These are phyloP conservation scores for Pyricularia grisea DNA, from an alignment of 2,329 filamentous ascomycete genomes.

Conservation along the genomic window DNA sequence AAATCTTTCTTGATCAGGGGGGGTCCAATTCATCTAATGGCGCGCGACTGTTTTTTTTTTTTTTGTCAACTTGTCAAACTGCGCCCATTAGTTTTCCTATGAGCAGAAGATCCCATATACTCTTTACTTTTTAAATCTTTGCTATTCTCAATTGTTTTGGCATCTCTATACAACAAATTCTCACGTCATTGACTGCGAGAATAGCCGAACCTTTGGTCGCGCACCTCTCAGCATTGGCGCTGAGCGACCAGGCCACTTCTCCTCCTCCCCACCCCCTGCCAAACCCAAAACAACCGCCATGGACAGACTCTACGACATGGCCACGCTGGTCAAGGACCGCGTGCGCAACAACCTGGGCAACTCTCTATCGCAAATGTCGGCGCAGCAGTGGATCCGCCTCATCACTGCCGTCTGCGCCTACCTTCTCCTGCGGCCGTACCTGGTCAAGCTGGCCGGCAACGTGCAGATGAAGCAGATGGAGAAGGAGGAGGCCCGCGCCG, in stretches of 20 bases:
- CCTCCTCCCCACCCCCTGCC: neutral
- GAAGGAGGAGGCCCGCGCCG: slow-evolving; percentile 42
- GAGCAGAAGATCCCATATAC: neutral
- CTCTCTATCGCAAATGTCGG: slow-evolving; percentile 40
- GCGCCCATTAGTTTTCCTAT: neutral
- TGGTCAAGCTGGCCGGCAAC: slow-evolving; percentile 57
- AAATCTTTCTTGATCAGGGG: neutral
- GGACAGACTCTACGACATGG: slow-evolving; percentile 17
- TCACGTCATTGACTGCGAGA: neutral
- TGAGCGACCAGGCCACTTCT: neutral
- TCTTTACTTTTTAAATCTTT: neutral
- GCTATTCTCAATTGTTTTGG: neutral
- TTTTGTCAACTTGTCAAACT: neutral
- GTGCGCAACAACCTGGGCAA: slow-evolving; percentile 37
- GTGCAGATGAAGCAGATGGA: slow-evolving; percentile 56
- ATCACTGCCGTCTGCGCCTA: slow-evolving; percentile 65
- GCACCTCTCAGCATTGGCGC: too few relatives aligned
- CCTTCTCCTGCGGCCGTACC: slow-evolving; percentile 62
- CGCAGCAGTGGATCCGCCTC: slow-evolving; percentile 56
- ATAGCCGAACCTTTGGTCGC: neutral
- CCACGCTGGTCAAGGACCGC: slow-evolving; percentile 19
- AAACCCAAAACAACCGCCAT: slow-evolving; percentile 10
- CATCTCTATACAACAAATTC: neutral
- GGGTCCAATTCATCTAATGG: neutral
- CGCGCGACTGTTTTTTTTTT: neutral